Evolutionary conservation across 805 yeast genomes (phyloP), one percentile per base, ranked within the genome.

Genomic region (Ogataea wickerhamii): DNA sequence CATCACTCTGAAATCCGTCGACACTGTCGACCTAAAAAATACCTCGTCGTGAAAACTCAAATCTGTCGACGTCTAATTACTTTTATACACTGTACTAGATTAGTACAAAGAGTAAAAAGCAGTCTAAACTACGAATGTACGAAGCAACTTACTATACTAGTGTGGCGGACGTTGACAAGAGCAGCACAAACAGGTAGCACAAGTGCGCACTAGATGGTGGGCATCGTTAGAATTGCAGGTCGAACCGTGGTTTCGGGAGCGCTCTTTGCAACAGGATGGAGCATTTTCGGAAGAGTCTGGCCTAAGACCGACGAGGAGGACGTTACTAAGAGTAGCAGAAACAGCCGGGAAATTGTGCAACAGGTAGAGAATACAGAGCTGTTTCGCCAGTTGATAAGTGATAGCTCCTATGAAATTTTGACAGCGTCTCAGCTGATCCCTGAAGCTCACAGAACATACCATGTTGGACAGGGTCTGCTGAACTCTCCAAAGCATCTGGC

Each of bases 381-480:
- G 8, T 73, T 48, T 49, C 48, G 36, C 37, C 37, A 37, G 29
- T 51, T 55, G 25, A 34, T 34, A 2, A 37, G 41, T 2, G 53
- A 57, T 45, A 56, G 47, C 10, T 43, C 54, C 12, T 67, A 41
- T 40, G 45, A 46, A 5, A 35, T 45, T 23, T 44, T 55, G 20
- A 40, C 58, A 1, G 70, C 68, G 19, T 71, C 77, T 2, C 63
- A 70, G 14, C 51, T 66, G 19, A 65, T 82, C 28, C 87, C 88
- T 0, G 66, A 59, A 30, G 77, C 76, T 6, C 87, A 82, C 52
- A 72, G 71, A 26, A 52, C 55, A 2, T 74, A 81, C 53, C 83
- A 82, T 59, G 87, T 83, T 7, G 79, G 83, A 0, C 76, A 79
- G 35, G 95, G 95, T 0, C 59, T 85, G 6, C 63, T 87, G 35